Conservation (phyloP, 2,329 filamentous ascomycete species). For the Fusarium sp. region DNA sequence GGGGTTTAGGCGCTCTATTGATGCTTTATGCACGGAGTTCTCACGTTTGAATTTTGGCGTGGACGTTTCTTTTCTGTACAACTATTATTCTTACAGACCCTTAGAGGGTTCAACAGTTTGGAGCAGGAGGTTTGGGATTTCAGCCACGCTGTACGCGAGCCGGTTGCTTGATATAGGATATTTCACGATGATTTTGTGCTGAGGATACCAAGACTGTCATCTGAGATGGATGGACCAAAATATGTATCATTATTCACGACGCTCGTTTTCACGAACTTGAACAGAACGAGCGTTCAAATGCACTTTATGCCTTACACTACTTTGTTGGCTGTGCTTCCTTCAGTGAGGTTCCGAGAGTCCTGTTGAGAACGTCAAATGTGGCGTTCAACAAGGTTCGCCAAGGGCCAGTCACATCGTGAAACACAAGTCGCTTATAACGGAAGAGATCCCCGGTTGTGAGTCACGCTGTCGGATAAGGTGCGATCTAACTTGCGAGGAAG, state of each 20-base stretch:
- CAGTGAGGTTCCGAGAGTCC: neutral
- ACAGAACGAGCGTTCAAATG: constrained; percentile 14
- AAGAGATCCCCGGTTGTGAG: constrained; percentile 32
- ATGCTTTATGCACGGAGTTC: constrained; percentile 20
- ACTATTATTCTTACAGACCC: constrained; percentile 42
- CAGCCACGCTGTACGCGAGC: constrained; percentile 9
- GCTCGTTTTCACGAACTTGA: constrained; percentile 31
- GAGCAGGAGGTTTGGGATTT: constrained; percentile 19
- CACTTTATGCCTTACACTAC: neutral
- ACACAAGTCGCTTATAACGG: constrained; percentile 31
- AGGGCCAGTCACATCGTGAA: constrained; percentile 29
- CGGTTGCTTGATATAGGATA: neutral
- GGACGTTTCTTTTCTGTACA: constrained; percentile 43
- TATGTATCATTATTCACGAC: constrained; percentile 45
- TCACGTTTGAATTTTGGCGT: constrained; percentile 13
- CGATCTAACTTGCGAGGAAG: constrained; percentile 1
- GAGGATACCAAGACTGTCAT: constrained; percentile 39
- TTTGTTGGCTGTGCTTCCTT: neutral
- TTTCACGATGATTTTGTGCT: constrained; percentile 20
- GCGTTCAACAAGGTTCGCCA: constrained; percentile 14
- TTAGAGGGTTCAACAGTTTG: constrained; percentile 8
- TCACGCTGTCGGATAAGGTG: constrained; percentile 27
- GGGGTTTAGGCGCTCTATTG: constrained; percentile 23
- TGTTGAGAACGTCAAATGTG: neutral
- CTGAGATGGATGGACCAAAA: constrained; percentile 26